Evolutionary conservation across 1,284 basidiomycete genomes (phyloP).

Genomic region (Cryptococcus jaspeensis): DNA sequence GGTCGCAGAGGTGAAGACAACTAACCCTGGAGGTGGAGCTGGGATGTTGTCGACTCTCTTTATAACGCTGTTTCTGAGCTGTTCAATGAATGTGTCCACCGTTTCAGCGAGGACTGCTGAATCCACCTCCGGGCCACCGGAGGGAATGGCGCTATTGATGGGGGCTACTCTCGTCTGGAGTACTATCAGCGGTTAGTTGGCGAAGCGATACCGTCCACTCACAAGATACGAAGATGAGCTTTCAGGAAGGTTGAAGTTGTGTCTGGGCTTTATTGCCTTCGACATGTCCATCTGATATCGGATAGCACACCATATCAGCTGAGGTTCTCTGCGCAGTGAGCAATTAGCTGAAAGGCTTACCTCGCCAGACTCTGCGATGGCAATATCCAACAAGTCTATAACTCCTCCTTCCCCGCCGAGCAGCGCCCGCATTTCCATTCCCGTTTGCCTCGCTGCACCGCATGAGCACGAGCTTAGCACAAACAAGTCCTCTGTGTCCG

Average conservation of each 20-base stretch:
- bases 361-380: background rate
- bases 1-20: too few relatives aligned
- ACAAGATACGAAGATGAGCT: conserved; percentile 10
- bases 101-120: conserved; percentile 17
- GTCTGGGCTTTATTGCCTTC: background rate
- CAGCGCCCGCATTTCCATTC: conserved; percentile 30
- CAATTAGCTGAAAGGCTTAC: background rate
- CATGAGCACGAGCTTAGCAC: conserved; percentile 34
- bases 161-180: conserved; percentile 21
- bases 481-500: conserved; percentile 11
- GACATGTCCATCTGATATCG: conserved; percentile 9
- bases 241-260: conserved; percentile 6
- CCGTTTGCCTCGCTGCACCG: conserved; percentile 12
- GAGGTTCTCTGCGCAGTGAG: background rate
- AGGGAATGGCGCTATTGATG: conserved; percentile 26
- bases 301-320: background rate
- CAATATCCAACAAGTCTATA: conserved; percentile 20
- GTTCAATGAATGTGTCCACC: conserved; percentile 40
- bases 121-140: background rate
- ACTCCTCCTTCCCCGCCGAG: conserved; percentile 37
- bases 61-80: conserved; percentile 50
- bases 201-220: background rate
- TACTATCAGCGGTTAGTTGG: background rate
- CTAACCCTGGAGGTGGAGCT: conserved; percentile 19
- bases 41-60: conserved; percentile 55